These are phyloP conservation scores for Geotrichum klebahnii DNA, from an alignment of 1,139 yeast species.

Conservation along the genomic window DNA sequence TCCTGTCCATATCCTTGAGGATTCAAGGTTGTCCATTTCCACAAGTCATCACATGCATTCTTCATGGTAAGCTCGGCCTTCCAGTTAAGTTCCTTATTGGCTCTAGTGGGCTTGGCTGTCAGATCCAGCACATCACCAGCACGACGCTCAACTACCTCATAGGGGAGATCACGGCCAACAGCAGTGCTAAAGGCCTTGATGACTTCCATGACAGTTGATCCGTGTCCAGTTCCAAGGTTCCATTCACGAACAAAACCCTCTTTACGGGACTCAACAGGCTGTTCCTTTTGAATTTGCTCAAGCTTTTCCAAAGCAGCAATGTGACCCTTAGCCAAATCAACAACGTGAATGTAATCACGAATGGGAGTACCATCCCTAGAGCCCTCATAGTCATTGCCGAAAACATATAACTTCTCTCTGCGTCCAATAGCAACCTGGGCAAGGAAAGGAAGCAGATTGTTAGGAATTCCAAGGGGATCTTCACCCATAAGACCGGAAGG, in stretches of 20 bases:
- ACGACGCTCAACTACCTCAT: conserved; percentile 61
- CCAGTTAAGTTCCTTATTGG: conserved; percentile 66
- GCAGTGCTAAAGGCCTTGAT: conserved; percentile 63
- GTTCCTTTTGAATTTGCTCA: conserved; percentile 38
- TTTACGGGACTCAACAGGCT: conserved; percentile 27
- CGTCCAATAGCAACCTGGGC: conserved; percentile 78
- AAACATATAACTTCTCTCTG: conserved; percentile 58
- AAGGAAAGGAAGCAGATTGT: conserved; percentile 67
- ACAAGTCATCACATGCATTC: conserved; percentile 66
- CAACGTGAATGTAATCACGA: conserved; percentile 77
- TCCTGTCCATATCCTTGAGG: conserved; percentile 55
- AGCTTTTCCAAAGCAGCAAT: conserved; percentile 65
- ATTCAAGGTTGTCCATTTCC: conserved; percentile 72
- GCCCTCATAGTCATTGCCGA: conserved; percentile 60
- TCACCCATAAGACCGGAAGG: conserved; percentile 78
- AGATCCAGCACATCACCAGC: conserved; percentile 76
- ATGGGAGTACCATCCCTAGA: conserved; percentile 78
- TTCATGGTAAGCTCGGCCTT: conserved; percentile 53
- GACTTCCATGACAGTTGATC: conserved; percentile 73
- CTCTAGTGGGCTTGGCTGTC: conserved; percentile 68
- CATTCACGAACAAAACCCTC: conserved; percentile 65
- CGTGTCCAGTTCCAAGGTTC: conserved; percentile 81
- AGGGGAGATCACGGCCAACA: conserved; percentile 64
- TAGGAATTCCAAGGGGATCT: conserved; percentile 74
- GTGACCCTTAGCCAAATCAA: conserved; percentile 79